These are phyloP conservation scores for Sclerotinia spermophila DNA, from an alignment of 2,329 filamentous ascomycete genomes.

Conservation along the genomic window DNA sequence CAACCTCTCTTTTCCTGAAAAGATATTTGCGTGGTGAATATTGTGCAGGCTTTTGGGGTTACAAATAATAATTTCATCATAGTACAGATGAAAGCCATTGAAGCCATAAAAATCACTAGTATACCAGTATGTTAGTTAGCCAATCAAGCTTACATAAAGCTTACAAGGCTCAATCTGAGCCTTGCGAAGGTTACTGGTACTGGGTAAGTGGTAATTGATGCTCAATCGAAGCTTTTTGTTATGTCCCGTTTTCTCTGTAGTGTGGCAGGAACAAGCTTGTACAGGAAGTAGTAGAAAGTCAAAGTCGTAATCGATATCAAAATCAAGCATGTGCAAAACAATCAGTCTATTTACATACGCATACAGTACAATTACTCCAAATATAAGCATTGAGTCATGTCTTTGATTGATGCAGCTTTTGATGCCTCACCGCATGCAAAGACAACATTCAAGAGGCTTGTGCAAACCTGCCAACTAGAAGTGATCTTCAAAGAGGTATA, in stretches of 20 bases:
- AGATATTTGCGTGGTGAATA: neutral
- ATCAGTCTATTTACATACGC: neutral
- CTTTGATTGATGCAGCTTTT: neutral
- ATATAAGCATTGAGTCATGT: neutral
- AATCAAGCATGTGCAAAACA: neutral
- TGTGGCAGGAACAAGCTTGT: neutral
- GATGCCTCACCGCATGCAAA: conserved; percentile 1
- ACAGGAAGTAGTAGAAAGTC: neutral
- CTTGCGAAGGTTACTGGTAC: neutral
- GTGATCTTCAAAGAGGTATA: neutral
- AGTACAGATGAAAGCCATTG: neutral
- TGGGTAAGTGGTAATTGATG: neutral
- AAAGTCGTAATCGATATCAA: neutral
- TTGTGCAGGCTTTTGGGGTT: neutral
- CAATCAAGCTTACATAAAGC: neutral
- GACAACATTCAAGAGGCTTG: neutral
- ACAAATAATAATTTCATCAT: neutral
- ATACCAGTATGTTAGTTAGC: too few species aligned
- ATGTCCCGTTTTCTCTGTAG: neutral
- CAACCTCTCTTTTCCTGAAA: neutral
- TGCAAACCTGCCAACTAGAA: neutral
- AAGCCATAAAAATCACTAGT: neutral
- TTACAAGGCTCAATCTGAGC: neutral
- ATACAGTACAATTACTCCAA: neutral
- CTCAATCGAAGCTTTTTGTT: neutral